Base-by-base conservation (phyloP, 2,329 filamentous ascomycete species). In the Madurella mycetomatis region DNA sequence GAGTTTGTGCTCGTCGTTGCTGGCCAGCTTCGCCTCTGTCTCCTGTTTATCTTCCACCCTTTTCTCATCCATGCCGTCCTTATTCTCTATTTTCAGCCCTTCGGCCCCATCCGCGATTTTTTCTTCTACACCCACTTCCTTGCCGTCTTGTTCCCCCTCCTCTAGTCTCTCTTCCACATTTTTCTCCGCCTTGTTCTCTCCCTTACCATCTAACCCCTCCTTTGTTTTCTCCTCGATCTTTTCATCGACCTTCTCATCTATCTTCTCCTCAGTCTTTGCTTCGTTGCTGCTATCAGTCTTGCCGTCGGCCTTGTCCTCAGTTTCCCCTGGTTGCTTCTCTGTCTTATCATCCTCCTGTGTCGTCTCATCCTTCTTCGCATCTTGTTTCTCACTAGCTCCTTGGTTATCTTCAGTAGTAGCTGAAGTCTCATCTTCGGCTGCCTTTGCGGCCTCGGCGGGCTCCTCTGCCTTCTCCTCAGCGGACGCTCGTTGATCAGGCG, bases 381-480 rank as follows among this genome's bases (percentile, higher is more conserved):
- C 25, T 25, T 25, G 25, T 25, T 25, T 25, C 25, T 25, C 25
- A 3, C 25, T 7, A 25, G 25, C 25, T 25, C 7, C 25, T 7
- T 25, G 25, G 25, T 25, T 25, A 25, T 25, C 7, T 25, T 41
- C n/a, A 16, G 40, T 5, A 4, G n/a, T 41, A 9, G 40, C 40
- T 16, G n/a, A 4, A 41, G n/a, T 41, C 40, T 41, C 40, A 17
- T 16, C 40, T 4, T 41, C n/a, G 3, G n/a, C 4, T 9, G 40
- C 40, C 40, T 41, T 17, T 41, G 8, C 40, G 40, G 8, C 17
- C 40, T 41, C 40, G 4, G 25, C 25, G 25, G 8, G 40, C 16
- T 54, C 32, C 11, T 51, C 51, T 18, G 53, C 46, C 18, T 53
- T 15, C 39, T 42, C 54, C 15, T 42, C 37, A 17, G 47, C 17